Percentiles rank a stretch among this genome's conserved stretches.
These are phyloP conservation scores for Hordeum pubiflorum DNA, from an alignment of 202 grass and related monocot species.

Conservation along the genomic window DNA sequence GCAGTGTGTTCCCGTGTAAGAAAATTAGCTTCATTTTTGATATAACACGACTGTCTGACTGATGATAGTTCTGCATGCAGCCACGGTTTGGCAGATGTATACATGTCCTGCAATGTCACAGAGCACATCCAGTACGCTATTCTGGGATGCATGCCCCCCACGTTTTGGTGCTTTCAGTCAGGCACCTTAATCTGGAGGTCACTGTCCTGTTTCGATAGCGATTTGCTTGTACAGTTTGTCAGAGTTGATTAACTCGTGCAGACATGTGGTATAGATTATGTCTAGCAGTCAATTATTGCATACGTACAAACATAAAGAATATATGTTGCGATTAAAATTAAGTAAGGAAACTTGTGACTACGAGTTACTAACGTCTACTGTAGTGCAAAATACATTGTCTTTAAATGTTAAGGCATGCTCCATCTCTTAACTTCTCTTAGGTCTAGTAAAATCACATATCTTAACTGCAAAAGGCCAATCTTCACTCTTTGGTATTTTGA, in stretches of 20 bases:
- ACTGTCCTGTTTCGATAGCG: slow-evolving; percentile 10
- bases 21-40: neutral
- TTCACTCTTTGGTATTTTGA: neutral
- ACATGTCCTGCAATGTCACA: neutral
- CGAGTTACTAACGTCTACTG: too few relatives aligned
- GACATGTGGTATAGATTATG: neutral
- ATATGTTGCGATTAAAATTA: too few relatives aligned
- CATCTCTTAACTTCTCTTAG: too few relatives aligned
- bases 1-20: neutral
- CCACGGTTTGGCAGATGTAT: neutral
- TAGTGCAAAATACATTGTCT: too few relatives aligned
- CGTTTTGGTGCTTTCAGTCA: neutral
- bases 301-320: too few relatives aligned
- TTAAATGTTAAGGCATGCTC: too few relatives aligned
- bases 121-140: neutral
- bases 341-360: too few relatives aligned
- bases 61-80: too few relatives aligned
- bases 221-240: neutral
- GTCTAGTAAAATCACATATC: too few relatives aligned
- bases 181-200: slow-evolving; percentile 19
- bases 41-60: neutral
- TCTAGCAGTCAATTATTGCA: neutral
- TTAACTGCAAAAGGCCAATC: neutral
- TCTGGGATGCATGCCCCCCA: too few relatives aligned
- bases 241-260: neutral